These are phyloP conservation scores for Quercus lobata DNA, from an alignment of 331 rosid genomes.

Conservation along the genomic window DNA sequence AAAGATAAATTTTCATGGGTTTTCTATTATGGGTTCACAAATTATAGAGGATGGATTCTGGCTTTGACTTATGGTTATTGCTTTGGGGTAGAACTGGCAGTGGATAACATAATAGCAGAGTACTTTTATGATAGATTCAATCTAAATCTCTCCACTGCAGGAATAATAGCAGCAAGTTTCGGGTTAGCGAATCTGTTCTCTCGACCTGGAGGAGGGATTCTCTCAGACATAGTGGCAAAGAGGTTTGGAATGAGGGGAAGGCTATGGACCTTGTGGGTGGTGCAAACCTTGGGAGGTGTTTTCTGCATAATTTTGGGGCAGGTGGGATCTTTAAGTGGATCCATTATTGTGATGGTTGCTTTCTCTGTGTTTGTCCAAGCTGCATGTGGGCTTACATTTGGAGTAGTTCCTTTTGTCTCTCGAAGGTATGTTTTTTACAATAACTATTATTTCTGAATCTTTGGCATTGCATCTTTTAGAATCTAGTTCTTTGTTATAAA, in stretches of 20 bases:
- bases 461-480: background rate
- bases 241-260: conserved; percentile 92
- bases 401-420: conserved; percentile 94
- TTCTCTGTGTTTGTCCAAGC: conserved; percentile 90
- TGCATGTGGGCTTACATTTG: conserved; percentile 96
- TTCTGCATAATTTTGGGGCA: conserved; percentile 67
- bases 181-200: conserved; percentile 79
- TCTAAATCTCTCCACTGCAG: conserved; percentile 72
- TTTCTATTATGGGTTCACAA: conserved; percentile 44
- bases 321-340: conserved; percentile 47
- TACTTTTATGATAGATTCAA: conserved; percentile 80
- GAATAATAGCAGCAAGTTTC: conserved; percentile 78
- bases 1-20: conserved; percentile 61
- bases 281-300: conserved; percentile 76
- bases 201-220: conserved; percentile 74
- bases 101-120: conserved; percentile 82
- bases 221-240: conserved; percentile 62
- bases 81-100: conserved; percentile 84
- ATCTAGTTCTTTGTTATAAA: background rate
- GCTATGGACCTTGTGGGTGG: conserved; percentile 73
- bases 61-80: conserved; percentile 91
- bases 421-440: conserved; percentile 48
- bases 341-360: conserved; percentile 64
- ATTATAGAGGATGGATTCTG: conserved; percentile 87
- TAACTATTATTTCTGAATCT: background rate